phyloP scores from a whole-genome alignment of 2,329 filamentous ascomycete species.

The Aplosporella prunicola region DNA sequence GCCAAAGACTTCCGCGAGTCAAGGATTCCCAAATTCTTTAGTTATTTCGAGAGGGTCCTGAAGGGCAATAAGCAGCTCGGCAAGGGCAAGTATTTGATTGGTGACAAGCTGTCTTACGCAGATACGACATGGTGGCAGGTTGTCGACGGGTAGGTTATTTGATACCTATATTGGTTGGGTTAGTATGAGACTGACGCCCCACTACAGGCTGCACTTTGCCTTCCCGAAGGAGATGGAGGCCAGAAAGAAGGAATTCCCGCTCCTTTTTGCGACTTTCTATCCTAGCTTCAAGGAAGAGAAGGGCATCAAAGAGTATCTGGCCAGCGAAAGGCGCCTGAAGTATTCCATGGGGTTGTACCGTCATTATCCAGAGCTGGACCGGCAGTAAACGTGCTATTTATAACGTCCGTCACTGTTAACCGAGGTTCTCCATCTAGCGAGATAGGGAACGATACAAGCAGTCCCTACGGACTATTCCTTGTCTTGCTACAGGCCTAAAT shows the following conservation, averaged over 20 bases:
- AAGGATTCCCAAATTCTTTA: conserved; percentile 62
- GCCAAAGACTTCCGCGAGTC: conserved; percentile 49
- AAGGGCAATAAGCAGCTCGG: conserved; percentile 47
- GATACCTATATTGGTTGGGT: background rate
- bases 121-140: conserved; percentile 68
- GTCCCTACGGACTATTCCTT: no score
- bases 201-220: conserved; percentile 51
- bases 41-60: conserved; percentile 60
- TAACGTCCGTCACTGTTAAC: background rate
- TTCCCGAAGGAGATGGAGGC: conserved; percentile 58
- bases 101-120: conserved; percentile 56
- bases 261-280: conserved; percentile 54
- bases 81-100: conserved; percentile 56
- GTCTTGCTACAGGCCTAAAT: no score
- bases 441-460: background rate
- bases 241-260: conserved; percentile 48
- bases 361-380: conserved; percentile 63
- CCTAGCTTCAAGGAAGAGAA: conserved; percentile 52
- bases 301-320: conserved; percentile 59
- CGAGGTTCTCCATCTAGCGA: background rate
- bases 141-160: conserved; percentile 29
- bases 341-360: conserved; percentile 61
- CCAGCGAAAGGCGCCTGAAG: conserved; percentile 51
- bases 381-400: conserved; percentile 24
- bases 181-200: conserved; percentile 27